These are phyloP conservation scores for Sarocladiaceae sp. DNA, from an alignment of 2,329 filamentous ascomycete genomes.

Conservation along the genomic window DNA sequence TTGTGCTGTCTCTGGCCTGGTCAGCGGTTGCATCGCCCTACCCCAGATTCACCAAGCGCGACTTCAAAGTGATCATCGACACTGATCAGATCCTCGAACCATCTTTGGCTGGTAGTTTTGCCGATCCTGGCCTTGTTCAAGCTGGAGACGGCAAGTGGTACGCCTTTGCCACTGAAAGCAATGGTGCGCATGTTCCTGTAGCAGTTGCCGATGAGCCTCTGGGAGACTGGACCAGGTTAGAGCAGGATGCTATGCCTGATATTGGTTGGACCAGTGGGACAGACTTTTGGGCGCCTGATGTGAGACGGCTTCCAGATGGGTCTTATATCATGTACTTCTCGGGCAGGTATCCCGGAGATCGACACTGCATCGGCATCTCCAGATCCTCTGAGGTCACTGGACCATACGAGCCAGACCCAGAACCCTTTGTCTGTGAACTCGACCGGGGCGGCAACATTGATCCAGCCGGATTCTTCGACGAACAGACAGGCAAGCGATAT, in stretches of 20 bases:
- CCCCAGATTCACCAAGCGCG: not conserved
- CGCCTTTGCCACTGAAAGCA: constrained; percentile 52
- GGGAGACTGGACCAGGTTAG: constrained; percentile 41
- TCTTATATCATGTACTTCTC: constrained; percentile 59
- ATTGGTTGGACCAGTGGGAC: constrained; percentile 49
- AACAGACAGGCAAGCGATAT: constrained; percentile 47
- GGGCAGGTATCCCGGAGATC: constrained; percentile 35
- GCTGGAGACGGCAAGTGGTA: constrained; percentile 47
- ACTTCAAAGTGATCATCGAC: not conserved
- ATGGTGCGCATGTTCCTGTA: constrained; percentile 48
- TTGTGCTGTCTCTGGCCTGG: not conserved
- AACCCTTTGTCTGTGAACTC: constrained; percentile 49
- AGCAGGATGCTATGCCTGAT: constrained; percentile 51
- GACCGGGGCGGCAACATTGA: constrained; percentile 59
- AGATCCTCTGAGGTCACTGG: constrained; percentile 42
- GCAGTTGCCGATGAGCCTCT: constrained; percentile 39
- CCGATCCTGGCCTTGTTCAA: constrained; percentile 50
- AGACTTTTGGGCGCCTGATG: constrained; percentile 60
- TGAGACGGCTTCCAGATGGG: constrained; percentile 43
- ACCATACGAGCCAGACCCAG: constrained; percentile 44
- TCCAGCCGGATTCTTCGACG: constrained; percentile 54
- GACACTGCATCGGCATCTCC: constrained; percentile 58
- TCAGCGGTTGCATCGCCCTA: not conserved
- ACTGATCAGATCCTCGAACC: constrained; percentile 4
- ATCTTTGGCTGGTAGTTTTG: constrained; percentile 37